Base-by-base conservation (phyloP, 2,329 filamentous ascomycete species). In the Fusarium metavorans region DNA sequence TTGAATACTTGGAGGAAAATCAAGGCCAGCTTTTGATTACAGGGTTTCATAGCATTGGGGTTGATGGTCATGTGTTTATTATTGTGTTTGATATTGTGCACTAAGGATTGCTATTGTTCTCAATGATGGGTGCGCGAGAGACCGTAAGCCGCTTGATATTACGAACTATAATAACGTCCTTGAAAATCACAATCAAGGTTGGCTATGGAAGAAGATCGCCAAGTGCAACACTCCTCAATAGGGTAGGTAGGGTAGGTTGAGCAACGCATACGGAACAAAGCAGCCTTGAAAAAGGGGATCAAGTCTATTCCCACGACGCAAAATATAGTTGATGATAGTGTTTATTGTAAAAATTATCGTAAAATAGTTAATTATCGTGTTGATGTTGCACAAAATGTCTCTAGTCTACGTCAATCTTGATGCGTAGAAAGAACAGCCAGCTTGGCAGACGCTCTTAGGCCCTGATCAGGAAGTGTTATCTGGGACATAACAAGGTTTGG, bases 271-370 rank as follows among this genome's bases (percentile, higher is more conserved):
- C 20, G 2, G 43, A 14, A 25, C 41, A 10, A 16, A 9, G 43
- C 4, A 48, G 4, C 20, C 23, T 25, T 48, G 5, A 16, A 14
- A 48, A 23, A 18, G 2, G 23, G 5, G 23, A 18, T 9, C 7
- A 10, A 25, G 14, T 25, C 4, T 3, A 10, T 14, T 25, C 0
- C 2, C 4, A 25, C 23, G 27, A 0, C 43, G 23, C 18, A 16
- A 16, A 10, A 25, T 6, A 45, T 8, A 14, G 0, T 10, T 16
- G 3, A 48, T 18, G 23, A 10, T 18, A 16, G 7, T 25, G 6
- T 10, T 14, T 18, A 10, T 18, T 48, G 13, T 25, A 1, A 18
- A 16, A 48, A 18, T 25, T 1, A 48, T 18, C 5, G 14, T 48
- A 10, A 18, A 27, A 16, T 10, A 23, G 7, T 18, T 18, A 48